Conservation (phyloP, 106 monocot species). For the Triglochin maritima region DNA sequence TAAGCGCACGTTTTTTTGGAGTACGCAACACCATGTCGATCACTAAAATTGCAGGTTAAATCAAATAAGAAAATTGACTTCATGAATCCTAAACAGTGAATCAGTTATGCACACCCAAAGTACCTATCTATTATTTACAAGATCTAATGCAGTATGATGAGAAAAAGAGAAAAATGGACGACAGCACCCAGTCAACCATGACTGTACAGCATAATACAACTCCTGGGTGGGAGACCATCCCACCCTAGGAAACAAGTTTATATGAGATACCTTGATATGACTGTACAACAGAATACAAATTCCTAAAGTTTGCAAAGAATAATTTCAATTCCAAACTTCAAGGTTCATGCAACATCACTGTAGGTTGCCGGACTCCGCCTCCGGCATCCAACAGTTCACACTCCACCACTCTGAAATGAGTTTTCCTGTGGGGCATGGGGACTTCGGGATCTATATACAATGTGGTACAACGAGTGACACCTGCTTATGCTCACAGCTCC, state of each 20-base stretch:
- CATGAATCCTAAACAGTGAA: too few relatives aligned
- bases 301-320: constrained; percentile 1
- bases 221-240: neutral
- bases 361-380: constrained; percentile 23
- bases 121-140: too few relatives aligned
- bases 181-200: too few relatives aligned
- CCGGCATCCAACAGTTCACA: constrained; percentile 21
- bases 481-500: constrained; percentile 12
- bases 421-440: constrained; percentile 9
- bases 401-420: constrained; percentile 8
- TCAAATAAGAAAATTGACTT: too few relatives aligned
- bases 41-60: too few relatives aligned
- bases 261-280: neutral
- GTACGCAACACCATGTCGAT: too few relatives aligned
- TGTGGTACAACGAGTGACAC: constrained; percentile 9
- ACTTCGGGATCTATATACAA: constrained; percentile 8
- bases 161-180: too few relatives aligned
- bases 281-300: constrained; percentile 1
- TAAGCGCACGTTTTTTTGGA: too few relatives aligned
- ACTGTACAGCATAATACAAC: too few relatives aligned
- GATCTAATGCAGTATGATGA: too few relatives aligned
- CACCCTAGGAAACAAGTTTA: neutral
- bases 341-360: neutral
- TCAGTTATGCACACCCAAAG: too few relatives aligned
- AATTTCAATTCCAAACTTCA: neutral